Percentiles rank a stretch among this genome's conserved stretches.
Conservation (phyloP, 306 rosid species). For the Cucurbita pepo region DNA sequence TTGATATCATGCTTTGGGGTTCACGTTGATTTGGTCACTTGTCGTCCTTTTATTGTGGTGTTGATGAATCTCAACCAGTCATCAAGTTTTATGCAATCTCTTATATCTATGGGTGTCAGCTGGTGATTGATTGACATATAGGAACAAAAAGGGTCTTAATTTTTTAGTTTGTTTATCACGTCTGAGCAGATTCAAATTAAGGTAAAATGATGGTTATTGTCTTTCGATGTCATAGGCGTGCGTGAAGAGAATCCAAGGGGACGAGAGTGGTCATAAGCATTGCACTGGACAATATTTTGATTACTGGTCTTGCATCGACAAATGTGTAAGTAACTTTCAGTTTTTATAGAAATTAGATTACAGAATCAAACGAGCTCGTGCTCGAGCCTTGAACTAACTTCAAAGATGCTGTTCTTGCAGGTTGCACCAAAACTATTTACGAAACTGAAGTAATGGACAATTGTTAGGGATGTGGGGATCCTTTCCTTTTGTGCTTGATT, state of each 20-base stretch:
- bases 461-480: conserved; percentile 4
- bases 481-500: conserved; percentile 1
- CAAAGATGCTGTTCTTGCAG: conserved; percentile 28
- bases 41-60: no score
- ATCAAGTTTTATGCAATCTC: background rate
- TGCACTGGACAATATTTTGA: conserved; percentile 98
- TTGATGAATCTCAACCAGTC: background rate
- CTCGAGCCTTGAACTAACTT: background rate
- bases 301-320: conserved; percentile 86
- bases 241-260: conserved; percentile 66
- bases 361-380: background rate
- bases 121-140: background rate
- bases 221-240: conserved; percentile 45
- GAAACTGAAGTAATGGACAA: conserved; percentile 42
- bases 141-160: background rate
- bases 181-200: background rate
- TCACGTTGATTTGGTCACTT: no score
- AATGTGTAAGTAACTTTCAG: conserved; percentile 56
- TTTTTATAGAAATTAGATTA: background rate
- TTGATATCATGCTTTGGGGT: background rate
- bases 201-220: background rate
- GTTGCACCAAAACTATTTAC: conserved; percentile 60
- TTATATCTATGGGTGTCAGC: background rate
- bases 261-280: conserved; percentile 77
- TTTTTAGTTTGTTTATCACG: background rate